A percentile compares a stretch with the other conserved stretches of the same genome.
phyloP scores from a whole-genome alignment of 768 basidiomycete genomes.

The Pisolithus orientalis region DNA sequence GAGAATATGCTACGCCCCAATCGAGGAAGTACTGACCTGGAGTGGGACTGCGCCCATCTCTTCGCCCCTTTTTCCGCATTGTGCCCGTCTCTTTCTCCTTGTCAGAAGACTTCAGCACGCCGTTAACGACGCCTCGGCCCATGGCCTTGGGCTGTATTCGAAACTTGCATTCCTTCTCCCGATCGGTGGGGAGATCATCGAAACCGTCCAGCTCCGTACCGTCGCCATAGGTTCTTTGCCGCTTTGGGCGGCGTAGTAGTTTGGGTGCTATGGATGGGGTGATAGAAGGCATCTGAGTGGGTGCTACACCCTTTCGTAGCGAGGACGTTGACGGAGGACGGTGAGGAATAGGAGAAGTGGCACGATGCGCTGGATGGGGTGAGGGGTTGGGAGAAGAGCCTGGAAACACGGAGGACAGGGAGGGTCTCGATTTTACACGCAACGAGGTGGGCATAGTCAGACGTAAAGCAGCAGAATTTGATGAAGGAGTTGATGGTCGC shows the following conservation, averaged over 20 bases:
- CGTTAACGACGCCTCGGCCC: conserved; percentile 51
- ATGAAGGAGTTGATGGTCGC: conserved; percentile 73
- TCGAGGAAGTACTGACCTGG: conserved; percentile 33
- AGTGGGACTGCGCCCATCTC: conserved; percentile 33
- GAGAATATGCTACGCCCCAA: conserved; percentile 1
- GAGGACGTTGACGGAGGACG: conserved; percentile 57
- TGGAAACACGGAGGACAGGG: conserved; percentile 73
- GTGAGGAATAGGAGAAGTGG: conserved; percentile 53
- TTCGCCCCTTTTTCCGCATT: conserved; percentile 49
- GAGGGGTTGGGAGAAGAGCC: conserved; percentile 29
- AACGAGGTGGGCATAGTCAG: conserved; percentile 85
- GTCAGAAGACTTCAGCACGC: conserved; percentile 35
- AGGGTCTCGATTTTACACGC: conserved; percentile 65
- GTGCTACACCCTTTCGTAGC: conserved; percentile 30
- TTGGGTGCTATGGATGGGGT: conserved; percentile 50
- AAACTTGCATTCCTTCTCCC: conserved; percentile 72
- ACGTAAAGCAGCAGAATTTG: conserved; percentile 69
- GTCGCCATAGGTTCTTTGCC: conserved; percentile 70
- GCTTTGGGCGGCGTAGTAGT: conserved; percentile 71
- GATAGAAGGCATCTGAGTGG: conserved; percentile 24
- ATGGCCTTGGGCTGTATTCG: conserved; percentile 68
- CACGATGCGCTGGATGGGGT: conserved; percentile 35
- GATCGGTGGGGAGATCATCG: conserved; percentile 82
- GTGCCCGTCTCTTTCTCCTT: conserved; percentile 48
- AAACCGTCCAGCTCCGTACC: conserved; percentile 87